Evolutionary conservation across 257 asterid genomes (phyloP).

Genomic region (Leonotis leonurus): DNA sequence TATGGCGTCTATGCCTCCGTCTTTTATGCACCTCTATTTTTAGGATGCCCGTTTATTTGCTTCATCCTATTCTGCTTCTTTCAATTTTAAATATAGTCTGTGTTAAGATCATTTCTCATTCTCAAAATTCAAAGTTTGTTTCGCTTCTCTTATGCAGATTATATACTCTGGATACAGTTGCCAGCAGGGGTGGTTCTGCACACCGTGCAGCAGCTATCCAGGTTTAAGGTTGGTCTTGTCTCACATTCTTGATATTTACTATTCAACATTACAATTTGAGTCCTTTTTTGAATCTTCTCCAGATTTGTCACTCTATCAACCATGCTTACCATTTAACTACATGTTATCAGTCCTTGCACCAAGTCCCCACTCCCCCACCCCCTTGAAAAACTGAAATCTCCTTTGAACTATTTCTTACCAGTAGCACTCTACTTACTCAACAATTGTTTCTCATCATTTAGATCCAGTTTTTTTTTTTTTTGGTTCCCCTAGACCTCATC

Average conservation of each 20-base stretch:
- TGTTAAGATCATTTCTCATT: not conserved
- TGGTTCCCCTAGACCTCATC: not conserved
- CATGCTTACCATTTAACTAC: not conserved
- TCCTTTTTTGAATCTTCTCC: not conserved
- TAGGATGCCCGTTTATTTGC: too few relatives aligned
- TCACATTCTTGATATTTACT: not conserved
- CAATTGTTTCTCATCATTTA: not conserved
- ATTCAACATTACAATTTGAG: not conserved
- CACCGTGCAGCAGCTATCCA: conserved; percentile 85
- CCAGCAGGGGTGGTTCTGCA: conserved; percentile 93
- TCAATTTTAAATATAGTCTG: not conserved
- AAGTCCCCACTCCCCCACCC: not conserved
- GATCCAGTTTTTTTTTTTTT: not conserved
- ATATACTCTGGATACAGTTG: conserved; percentile 92
- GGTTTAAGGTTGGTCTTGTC: conserved; percentile 56
- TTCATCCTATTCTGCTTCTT: not conserved
- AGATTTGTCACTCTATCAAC: not conserved
- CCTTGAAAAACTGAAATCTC: not conserved
- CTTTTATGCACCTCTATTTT: too few relatives aligned
- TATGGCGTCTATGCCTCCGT: conserved; percentile 51
- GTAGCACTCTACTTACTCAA: not conserved
- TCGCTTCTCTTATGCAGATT: conserved; percentile 41
- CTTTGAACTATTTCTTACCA: not conserved
- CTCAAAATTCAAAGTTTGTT: conserved; percentile 4
- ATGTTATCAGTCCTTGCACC: not conserved